phyloP scores from a whole-genome alignment of 139 green algal genomes.

The Coccomyxa sp. region DNA sequence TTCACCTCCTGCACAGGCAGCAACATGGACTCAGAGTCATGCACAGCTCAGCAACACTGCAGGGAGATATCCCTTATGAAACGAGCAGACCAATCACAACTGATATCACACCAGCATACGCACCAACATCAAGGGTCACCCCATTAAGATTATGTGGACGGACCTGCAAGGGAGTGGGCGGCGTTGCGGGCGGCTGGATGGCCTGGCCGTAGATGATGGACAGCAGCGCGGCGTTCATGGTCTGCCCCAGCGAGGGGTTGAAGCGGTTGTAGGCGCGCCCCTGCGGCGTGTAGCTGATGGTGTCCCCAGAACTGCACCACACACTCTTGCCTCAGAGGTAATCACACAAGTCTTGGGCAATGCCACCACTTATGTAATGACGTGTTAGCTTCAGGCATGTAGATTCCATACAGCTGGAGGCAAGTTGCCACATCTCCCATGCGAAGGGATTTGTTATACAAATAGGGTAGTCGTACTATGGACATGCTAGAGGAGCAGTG shows the following conservation, averaged over 20 bases:
- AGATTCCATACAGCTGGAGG: too few species aligned
- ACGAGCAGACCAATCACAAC: neutral
- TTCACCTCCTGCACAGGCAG: neutral
- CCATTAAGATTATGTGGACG: neutral
- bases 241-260: constrained; percentile 38
- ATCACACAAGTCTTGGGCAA: too few species aligned
- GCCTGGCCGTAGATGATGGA: constrained; percentile 38
- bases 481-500: too few species aligned
- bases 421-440: too few species aligned
- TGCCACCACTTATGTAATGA: too few species aligned
- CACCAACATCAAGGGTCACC: neutral
- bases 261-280: constrained; percentile 46
- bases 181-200: constrained; percentile 7
- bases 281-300: constrained; percentile 36
- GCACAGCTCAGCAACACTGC: neutral
- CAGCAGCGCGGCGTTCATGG: constrained; percentile 55
- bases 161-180: neutral
- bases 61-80: neutral
- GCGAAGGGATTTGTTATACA: too few species aligned
- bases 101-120: neutral
- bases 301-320: constrained; percentile 30
- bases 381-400: too few species aligned
- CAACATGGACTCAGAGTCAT: neutral
- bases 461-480: too few species aligned
- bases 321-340: too few species aligned